A percentile compares a stretch with the other conserved stretches of the same genome.
Conservation (phyloP, 2,329 filamentous ascomycete genomes). For the Cladosporium sp. region DNA sequence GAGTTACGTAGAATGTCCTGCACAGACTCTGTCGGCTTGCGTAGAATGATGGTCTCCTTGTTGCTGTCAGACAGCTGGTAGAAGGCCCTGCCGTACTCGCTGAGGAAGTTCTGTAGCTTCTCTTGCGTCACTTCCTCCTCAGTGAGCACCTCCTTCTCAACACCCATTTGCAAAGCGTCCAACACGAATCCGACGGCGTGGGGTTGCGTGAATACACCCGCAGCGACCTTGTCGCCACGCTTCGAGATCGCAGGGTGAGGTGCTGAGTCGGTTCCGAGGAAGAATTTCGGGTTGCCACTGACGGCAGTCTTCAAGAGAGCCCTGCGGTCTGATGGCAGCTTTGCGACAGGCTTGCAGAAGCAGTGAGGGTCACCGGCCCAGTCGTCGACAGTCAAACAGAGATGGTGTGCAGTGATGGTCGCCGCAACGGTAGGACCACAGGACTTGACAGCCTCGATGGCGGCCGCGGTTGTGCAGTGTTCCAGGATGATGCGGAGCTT, state of each 20-base stretch:
- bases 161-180: conserved; percentile 63
- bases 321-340: conserved; percentile 68
- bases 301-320: conserved; percentile 67
- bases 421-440: conserved; percentile 77
- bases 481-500: conserved; percentile 67
- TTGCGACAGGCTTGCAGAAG: conserved; percentile 71
- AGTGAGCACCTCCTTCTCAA: conserved; percentile 54
- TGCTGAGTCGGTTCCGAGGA: conserved; percentile 74
- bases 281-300: conserved; percentile 65
- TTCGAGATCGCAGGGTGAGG: conserved; percentile 66
- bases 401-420: conserved; percentile 84
- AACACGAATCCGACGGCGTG: conserved; percentile 67
- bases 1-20: conserved; percentile 55
- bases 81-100: conserved; percentile 57
- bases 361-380: conserved; percentile 70
- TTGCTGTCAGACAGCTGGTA: conserved; percentile 53
- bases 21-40: conserved; percentile 55
- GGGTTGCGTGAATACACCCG: conserved; percentile 79
- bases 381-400: conserved; percentile 77
- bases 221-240: conserved; percentile 59
- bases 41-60: conserved; percentile 57
- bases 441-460: conserved; percentile 71
- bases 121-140: conserved; percentile 57
- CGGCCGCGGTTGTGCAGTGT: conserved; percentile 84
- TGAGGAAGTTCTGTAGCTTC: conserved; percentile 59